These are phyloP conservation scores for Lodderomyces jiufengensis DNA, from an alignment of 1,139 yeast species.

Conservation along the genomic window DNA sequence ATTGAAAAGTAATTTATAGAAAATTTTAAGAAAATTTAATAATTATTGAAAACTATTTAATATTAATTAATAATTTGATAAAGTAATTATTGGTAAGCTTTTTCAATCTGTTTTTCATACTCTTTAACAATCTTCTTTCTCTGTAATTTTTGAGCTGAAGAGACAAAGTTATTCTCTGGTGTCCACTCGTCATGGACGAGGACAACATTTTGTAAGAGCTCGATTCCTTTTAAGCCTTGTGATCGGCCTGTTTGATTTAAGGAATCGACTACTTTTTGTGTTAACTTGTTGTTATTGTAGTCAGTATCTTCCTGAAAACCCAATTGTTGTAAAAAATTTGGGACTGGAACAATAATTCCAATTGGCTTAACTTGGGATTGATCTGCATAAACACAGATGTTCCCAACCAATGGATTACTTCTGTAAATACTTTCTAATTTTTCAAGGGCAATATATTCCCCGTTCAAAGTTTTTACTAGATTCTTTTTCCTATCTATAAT, in stretches of 20 bases:
- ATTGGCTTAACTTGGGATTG: constrained; percentile 81
- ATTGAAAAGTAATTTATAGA: no score
- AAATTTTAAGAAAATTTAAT: no score
- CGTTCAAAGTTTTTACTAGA: constrained; percentile 90
- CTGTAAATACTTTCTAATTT: constrained; percentile 85
- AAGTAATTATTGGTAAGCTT: constrained; percentile 40
- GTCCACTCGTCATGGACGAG: constrained; percentile 94
- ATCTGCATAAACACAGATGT: constrained; percentile 93
- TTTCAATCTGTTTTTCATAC: constrained; percentile 56
- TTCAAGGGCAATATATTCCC: constrained; percentile 97
- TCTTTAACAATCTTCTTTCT: constrained; percentile 82
- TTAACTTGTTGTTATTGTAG: constrained; percentile 51
- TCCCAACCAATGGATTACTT: constrained; percentile 70
- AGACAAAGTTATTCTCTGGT: constrained; percentile 89
- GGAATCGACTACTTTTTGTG: constrained; percentile 54
- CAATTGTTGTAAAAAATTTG: constrained; percentile 51
- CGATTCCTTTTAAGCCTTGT: constrained; percentile 84
- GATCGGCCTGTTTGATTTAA: constrained; percentile 71
- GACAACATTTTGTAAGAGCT: constrained; percentile 74
- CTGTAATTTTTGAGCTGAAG: constrained; percentile 95
- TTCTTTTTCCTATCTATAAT: constrained; percentile 95
- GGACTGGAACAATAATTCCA: constrained; percentile 85
- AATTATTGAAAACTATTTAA: no score
- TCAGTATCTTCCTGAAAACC: constrained; percentile 50
- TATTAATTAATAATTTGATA: no score